Percentiles rank a stretch among this genome's conserved stretches.
phyloP scores from a whole-genome alignment of 495 filamentous ascomycete species.

The Hypoxylon fragiforme region DNA sequence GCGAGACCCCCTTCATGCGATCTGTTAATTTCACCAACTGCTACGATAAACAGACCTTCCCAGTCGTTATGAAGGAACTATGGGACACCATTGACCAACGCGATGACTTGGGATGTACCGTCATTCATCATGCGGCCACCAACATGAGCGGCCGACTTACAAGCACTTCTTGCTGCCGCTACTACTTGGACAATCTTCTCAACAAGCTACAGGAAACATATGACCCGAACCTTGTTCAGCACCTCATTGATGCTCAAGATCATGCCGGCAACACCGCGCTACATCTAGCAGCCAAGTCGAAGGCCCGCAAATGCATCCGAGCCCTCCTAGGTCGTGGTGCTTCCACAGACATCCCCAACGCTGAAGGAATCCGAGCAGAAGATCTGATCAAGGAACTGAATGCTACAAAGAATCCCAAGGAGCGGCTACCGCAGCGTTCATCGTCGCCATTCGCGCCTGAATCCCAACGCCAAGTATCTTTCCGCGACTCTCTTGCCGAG shows the following conservation, averaged over 20 bases:
- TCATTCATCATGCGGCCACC: conserved; percentile 89
- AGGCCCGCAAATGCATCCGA: conserved; percentile 72
- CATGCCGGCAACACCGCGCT: conserved; percentile 84
- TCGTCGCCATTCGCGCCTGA: conserved; percentile 66
- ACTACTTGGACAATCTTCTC: conserved; percentile 90
- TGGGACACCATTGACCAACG: conserved; percentile 71
- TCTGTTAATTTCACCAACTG: conserved; percentile 95
- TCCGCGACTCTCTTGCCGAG: conserved; percentile 46
- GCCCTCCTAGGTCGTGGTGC: conserved; percentile 72
- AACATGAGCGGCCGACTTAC: conserved; percentile 72
- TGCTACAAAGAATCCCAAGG: conserved; percentile 47
- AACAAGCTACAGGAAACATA: conserved; percentile 75
- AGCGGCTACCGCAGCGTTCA: conserved; percentile 55
- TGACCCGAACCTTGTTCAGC: conserved; percentile 67
- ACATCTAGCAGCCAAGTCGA: conserved; percentile 80
- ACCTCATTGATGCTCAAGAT: conserved; percentile 74
- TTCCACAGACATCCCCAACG: conserved; percentile 76
- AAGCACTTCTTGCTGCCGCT: conserved; percentile 81
- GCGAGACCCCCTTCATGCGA: conserved; percentile 94
- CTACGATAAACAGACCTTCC: conserved; percentile 86
- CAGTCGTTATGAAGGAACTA: conserved; percentile 75
- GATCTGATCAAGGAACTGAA: conserved; percentile 68
- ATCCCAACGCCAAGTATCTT: conserved; percentile 46
- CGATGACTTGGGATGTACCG: conserved; percentile 77
- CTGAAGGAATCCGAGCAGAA: conserved; percentile 75